phyloP scores from a whole-genome alignment of 768 basidiomycete species.

The Galerina marginata region DNA sequence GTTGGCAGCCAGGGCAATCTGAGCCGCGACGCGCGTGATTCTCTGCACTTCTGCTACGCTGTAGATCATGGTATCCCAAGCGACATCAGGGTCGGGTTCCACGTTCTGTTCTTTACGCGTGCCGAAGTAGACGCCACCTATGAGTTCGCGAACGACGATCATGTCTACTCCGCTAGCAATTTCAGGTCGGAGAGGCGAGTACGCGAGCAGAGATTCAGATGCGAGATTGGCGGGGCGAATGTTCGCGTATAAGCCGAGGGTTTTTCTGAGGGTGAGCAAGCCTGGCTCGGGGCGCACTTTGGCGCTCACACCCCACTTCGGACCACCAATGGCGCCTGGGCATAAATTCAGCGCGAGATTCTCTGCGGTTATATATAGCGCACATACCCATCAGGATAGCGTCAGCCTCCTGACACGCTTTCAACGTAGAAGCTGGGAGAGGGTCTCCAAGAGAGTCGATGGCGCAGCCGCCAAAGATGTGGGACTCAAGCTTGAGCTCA shows the following conservation, averaged over 20 bases:
- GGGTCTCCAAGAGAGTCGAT: conserved; percentile 90
- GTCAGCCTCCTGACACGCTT: conserved; percentile 91
- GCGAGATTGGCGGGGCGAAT: conserved; percentile 97
- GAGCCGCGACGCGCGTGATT: conserved; percentile 94
- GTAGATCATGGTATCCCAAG: conserved; percentile 95
- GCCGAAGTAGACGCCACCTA: conserved; percentile 96
- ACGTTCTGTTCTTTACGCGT: conserved; percentile 85
- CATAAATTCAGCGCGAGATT: not conserved
- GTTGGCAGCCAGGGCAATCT: conserved; percentile 81
- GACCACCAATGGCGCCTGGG: conserved; percentile 95
- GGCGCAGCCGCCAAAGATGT: conserved; percentile 90
- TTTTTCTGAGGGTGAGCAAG: conserved; percentile 86
- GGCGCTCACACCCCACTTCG: conserved; percentile 93
- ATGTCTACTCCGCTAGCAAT: conserved; percentile 86
- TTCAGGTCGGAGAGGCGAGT: conserved; percentile 89
- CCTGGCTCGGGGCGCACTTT: conserved; percentile 94
- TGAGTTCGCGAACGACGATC: conserved; percentile 95
- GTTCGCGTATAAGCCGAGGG: conserved; percentile 95
- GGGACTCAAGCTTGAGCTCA: conserved; percentile 73
- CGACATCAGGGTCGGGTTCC: conserved; percentile 65
- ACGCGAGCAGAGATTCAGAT: conserved; percentile 83
- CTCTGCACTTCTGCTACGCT: conserved; percentile 90
- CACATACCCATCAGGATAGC: conserved; percentile 91
- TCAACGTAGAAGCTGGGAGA: conserved; percentile 81
- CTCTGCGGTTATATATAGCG: not conserved